Evolutionary conservation across 768 basidiomycete species (phyloP), one percentile per base, ranked within the genome.

Genomic region (Pleurotus sapidus): DNA sequence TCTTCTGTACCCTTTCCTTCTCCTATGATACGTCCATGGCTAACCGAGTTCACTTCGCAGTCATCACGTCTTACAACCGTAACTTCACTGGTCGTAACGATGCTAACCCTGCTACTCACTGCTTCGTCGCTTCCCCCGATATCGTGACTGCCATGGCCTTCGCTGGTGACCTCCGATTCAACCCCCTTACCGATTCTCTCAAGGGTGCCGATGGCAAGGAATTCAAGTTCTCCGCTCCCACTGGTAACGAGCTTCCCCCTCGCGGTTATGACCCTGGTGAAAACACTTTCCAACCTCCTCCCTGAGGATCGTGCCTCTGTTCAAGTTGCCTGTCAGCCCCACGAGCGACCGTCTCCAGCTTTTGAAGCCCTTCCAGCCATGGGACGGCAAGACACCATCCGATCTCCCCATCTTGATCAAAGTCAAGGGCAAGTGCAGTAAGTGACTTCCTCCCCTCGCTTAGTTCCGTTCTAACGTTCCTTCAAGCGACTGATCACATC

Each of bases 81-180:
- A 99, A 99, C 88, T 99, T 99, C 81, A 98, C 97, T 64, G 97
- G 96, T 57, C 94, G 97, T 70, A 99, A 99, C 74, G 97, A 98
- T 67, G 95, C 97, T 65, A 98, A 99, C 85, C 95, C 96, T 18
- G 95, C 95, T 60, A 99, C 97, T 30, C 97, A 98, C 74, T 92
- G 93, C 49, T 96, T 95, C 68, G 93, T 96, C 67, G 88, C 93
- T 40, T 94, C 93, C 34, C 93, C 92, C 43, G 92, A 97, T 67
- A 77, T 99, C 70, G 96, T 98, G 71, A 98, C 96, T 63, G 97
- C 97, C 59, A 88, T 99, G 82, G 85, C 91, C 58, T 98, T 97
- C 74, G 93, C 92, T 59, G 97, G 97, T 58, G 80, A 84, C 60
- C 89, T 99, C 65, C 85, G 90, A 59, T 99, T 99, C 84, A 98